These are phyloP conservation scores for Cerrena zonata DNA, from an alignment of 1,284 basidiomycete genomes.

Conservation along the genomic window DNA sequence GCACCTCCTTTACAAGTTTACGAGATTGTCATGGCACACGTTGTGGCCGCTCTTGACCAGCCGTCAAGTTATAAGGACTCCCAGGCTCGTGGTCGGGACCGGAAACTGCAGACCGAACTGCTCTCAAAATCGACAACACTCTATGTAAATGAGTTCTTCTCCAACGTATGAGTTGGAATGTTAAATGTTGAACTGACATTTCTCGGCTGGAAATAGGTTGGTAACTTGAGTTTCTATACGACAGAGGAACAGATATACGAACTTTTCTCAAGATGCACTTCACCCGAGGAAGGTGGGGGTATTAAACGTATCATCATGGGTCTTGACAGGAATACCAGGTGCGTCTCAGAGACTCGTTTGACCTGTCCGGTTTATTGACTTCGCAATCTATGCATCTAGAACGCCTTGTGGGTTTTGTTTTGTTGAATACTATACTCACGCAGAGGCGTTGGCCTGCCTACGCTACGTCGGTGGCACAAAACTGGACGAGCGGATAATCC, in stretches of 20 bases:
- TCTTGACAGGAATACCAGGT: constrained; percentile 91
- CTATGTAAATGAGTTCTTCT: constrained; percentile 60
- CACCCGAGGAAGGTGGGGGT: constrained; percentile 85
- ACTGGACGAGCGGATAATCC: constrained; percentile 97
- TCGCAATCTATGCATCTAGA: constrained; percentile 35
- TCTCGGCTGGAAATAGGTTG: constrained; percentile 60
- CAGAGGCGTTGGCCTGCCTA: constrained; percentile 89
- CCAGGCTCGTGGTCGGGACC: constrained; percentile 71
- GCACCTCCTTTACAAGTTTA: too few relatives aligned
- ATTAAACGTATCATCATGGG: constrained; percentile 99
- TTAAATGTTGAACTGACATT: constrained; percentile 5
- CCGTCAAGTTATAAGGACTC: constrained; percentile 95
- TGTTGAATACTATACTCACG: constrained; percentile 96
- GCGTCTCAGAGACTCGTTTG: constrained; percentile 16
- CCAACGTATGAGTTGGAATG: neutral
- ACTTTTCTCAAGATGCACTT: constrained; percentile 88
- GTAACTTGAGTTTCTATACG: constrained; percentile 95
- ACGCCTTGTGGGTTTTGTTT: constrained; percentile 99
- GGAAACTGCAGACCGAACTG: constrained; percentile 63
- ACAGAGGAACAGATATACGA: constrained; percentile 99
- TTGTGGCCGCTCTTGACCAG: constrained; percentile 80
- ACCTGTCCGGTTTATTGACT: constrained; percentile 1
- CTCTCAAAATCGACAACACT: constrained; percentile 70
- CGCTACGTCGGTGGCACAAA: constrained; percentile 95
- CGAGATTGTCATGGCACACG: constrained; percentile 69